A percentile compares a stretch with the other conserved stretches of the same genome.
phyloP scores from a whole-genome alignment of 352 stramenopile species.

The Globisporangium spiculum region DNA sequence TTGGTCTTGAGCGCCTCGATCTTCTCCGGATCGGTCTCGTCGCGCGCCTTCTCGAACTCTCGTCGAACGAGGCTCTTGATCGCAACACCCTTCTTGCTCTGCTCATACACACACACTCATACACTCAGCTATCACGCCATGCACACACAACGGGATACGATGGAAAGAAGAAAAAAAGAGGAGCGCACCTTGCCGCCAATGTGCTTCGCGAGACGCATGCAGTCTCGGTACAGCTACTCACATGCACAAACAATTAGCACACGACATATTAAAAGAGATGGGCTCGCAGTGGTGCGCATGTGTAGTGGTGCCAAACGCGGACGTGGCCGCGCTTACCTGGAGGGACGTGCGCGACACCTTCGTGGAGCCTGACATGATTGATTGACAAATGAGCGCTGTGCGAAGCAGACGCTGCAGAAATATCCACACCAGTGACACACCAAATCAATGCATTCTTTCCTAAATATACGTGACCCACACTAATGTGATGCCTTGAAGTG shows the following conservation, averaged over 20 bases:
- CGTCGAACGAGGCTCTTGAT: slow-evolving; percentile 70
- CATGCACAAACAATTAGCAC: neutral
- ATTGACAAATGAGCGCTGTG: slow-evolving; percentile 4
- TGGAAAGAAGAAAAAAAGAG: neutral
- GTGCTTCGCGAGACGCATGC: slow-evolving; percentile 82
- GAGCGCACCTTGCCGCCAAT: slow-evolving; percentile 73
- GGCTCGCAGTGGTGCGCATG: neutral
- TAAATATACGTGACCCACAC: neutral
- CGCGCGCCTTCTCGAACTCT: slow-evolving; percentile 78
- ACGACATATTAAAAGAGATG: neutral
- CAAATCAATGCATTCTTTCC: neutral
- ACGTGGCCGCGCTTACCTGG: slow-evolving; percentile 34
- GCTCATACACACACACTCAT: slow-evolving; percentile 1
- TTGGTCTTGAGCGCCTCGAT: slow-evolving; percentile 84
- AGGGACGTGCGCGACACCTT: slow-evolving; percentile 75
- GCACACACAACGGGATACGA: neutral
- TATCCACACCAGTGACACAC: slow-evolving; percentile 6
- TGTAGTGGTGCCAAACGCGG: neutral
- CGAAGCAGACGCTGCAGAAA: neutral
- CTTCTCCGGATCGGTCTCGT: slow-evolving; percentile 77
- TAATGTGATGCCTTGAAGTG: neutral
- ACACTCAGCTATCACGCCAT: neutral
- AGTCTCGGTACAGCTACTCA: slow-evolving; percentile 78
- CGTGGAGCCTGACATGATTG: slow-evolving; percentile 43
- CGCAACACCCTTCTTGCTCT: slow-evolving; percentile 84